Evolutionary conservation across 2,329 filamentous ascomycete species (phyloP), one percentile per base, ranked within the genome.

Genomic region (Colletotrichum sp.): DNA sequence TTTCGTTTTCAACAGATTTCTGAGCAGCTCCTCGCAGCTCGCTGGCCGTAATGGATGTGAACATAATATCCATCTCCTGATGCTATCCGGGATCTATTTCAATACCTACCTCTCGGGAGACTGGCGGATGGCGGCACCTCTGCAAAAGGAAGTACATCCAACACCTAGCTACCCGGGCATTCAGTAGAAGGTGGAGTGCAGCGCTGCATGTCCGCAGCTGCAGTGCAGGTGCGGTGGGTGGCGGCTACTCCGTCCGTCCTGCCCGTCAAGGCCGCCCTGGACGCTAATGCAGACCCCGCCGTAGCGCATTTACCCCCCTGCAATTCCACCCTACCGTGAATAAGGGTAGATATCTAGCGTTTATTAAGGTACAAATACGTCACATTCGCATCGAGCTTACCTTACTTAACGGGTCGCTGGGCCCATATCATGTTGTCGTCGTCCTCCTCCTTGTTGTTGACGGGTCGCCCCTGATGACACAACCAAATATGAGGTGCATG

Each of bases 241-340:
- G 73, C 57, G 69, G 69, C 39, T 63, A 59, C 73, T 64, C 73
- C 73, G 68, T 75, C 60, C 67, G 49, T 59, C 70, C 66, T 68
- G 66, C 16, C 49, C 66, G 44, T 57, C 34, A 70, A n/a, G 36
- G 26, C 57, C 63, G 49, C 59, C 24, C 52, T 60, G 57, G 18
- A 71, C 72, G 72, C 72, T 71, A 75, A 71, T 65, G 68, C 68
- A 75, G 59, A 64, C n/a, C 49, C 65, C 65, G 28, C 64, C 32
- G 55, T 74, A 60, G 71, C 67, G 72, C 55, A 9, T 34, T 13
- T 36, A 52, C n/a, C 68, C 69, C 70, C 59, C 9, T 68, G 49
- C 26, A 21, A 63, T 24, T 52, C 73, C 64, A 76, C 70, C 44
- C 39, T 76, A 73, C 73, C 70, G 73, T 76, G 49, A 65, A 62